These are phyloP conservation scores for Colletotrichum navitas DNA, from an alignment of 2,329 filamentous ascomycete species.

Conservation along the genomic window DNA sequence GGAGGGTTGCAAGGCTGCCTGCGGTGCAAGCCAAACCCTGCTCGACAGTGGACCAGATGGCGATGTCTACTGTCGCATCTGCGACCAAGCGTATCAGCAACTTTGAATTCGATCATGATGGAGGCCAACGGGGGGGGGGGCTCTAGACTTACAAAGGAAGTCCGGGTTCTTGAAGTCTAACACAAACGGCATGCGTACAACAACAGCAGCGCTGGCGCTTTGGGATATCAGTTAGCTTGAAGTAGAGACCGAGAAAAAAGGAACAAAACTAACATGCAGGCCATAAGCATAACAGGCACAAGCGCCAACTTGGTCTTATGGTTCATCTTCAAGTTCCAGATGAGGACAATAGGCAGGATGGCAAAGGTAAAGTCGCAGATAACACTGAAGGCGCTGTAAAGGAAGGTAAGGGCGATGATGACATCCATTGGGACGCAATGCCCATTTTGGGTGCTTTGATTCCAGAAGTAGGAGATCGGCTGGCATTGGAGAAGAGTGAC, in stretches of 20 bases:
- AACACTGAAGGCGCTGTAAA: slow-evolving; percentile 64
- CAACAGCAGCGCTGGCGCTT: slow-evolving; percentile 59
- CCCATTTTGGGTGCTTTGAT: slow-evolving; percentile 42
- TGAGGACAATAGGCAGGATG: slow-evolving; percentile 66
- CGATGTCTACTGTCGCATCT: slow-evolving; percentile 58
- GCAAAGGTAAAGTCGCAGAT: slow-evolving; percentile 66
- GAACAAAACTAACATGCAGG: slow-evolving; percentile 58
- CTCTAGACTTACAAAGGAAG: slow-evolving; percentile 56
- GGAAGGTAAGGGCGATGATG: slow-evolving; percentile 65
- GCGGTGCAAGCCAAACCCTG: slow-evolving; percentile 63
- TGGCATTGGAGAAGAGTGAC: slow-evolving; percentile 49
- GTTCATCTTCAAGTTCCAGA: slow-evolving; percentile 69
- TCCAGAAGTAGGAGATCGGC: slow-evolving; percentile 49
- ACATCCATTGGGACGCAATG: slow-evolving; percentile 52
- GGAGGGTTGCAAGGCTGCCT: slow-evolving; percentile 60
- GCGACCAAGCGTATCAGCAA: slow-evolving; percentile 27
- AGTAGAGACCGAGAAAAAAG: not conserved
- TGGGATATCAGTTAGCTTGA: slow-evolving; percentile 2
- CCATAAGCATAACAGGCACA: slow-evolving; percentile 67
- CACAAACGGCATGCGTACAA: slow-evolving; percentile 57
- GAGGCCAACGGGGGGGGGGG: not conserved
- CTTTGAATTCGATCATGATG: slow-evolving; percentile 3
- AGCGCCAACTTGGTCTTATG: slow-evolving; percentile 64
- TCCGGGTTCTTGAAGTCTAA: slow-evolving; percentile 55
- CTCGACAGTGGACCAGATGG: slow-evolving; percentile 64